These are phyloP conservation scores for Ogataea neopini DNA, from an alignment of 805 yeast genomes.

Conservation along the genomic window DNA sequence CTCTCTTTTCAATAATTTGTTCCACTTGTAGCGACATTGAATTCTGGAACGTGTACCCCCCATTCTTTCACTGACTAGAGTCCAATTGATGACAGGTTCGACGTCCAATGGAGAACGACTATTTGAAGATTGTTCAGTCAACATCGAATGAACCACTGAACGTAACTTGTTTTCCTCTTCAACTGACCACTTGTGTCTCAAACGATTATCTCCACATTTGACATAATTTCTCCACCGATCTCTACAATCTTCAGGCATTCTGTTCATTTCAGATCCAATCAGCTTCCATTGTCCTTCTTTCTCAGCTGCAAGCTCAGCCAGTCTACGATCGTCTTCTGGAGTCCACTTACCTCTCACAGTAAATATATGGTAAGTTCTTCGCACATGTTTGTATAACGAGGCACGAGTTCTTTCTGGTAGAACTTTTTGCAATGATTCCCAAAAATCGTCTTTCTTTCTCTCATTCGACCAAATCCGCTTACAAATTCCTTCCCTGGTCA, in stretches of 20 bases:
- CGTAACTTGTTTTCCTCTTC: constrained; percentile 75
- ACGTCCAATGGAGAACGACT: constrained; percentile 21
- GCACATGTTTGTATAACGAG: constrained; percentile 87
- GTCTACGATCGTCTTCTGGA: constrained; percentile 69
- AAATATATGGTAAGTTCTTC: constrained; percentile 86
- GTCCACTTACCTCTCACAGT: constrained; percentile 91
- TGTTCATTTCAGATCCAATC: constrained; percentile 74
- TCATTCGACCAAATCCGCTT: constrained; percentile 86
- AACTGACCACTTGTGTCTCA: constrained; percentile 75
- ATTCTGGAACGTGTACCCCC: constrained; percentile 86
- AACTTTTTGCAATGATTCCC: constrained; percentile 81
- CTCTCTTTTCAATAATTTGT: constrained; percentile 68
- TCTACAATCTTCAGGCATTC: constrained; percentile 98
- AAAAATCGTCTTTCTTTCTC: constrained; percentile 82
- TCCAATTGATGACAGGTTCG: constrained; percentile 76
- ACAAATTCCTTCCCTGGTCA: constrained; percentile 70
- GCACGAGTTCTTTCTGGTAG: constrained; percentile 86
- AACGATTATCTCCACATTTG: constrained; percentile 81
- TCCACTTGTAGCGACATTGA: constrained; percentile 96
- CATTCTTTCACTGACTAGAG: constrained; percentile 85
- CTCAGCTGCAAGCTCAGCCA: constrained; percentile 62
- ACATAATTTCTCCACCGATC: constrained; percentile 96
- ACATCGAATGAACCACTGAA: constrained; percentile 52
- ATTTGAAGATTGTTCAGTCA: constrained; percentile 36
- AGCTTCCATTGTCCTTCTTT: constrained; percentile 86